Evolutionary conservation across 2,329 filamentous ascomycete genomes (phyloP).

Genomic region (Cladobotryum mycophilum): DNA sequence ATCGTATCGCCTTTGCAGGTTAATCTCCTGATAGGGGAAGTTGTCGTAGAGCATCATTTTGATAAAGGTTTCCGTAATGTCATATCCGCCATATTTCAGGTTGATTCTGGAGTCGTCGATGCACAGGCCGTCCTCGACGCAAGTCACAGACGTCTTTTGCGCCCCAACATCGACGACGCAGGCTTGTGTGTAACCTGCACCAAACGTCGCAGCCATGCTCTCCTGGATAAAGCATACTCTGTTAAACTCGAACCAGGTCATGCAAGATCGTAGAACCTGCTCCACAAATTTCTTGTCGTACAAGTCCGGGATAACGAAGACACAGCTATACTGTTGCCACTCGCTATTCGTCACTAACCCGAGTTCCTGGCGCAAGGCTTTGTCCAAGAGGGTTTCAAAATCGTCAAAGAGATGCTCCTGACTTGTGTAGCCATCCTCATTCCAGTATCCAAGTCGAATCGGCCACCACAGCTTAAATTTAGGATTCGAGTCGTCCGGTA

Average conservation of each 20-base stretch:
- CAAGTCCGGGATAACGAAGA: slow-evolving; percentile 94
- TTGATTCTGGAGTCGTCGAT: slow-evolving; percentile 93
- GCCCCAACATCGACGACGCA: slow-evolving; percentile 96
- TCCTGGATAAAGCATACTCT: slow-evolving; percentile 93
- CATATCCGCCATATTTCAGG: slow-evolving; percentile 85
- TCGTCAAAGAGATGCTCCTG: slow-evolving; percentile 79
- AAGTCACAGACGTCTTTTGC: slow-evolving; percentile 95
- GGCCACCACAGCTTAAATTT: slow-evolving; percentile 94
- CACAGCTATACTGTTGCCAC: slow-evolving; percentile 87
- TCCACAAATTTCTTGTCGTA: slow-evolving; percentile 94
- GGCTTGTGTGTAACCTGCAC: slow-evolving; percentile 86
- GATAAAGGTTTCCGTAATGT: slow-evolving; percentile 90
- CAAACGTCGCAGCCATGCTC: slow-evolving; percentile 89
- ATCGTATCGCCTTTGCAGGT: slow-evolving; percentile 82
- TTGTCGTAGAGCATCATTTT: slow-evolving; percentile 98
- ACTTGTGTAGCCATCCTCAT: slow-evolving; percentile 80
- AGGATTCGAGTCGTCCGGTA: slow-evolving; percentile 82
- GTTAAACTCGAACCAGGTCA: slow-evolving; percentile 84
- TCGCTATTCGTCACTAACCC: slow-evolving; percentile 70
- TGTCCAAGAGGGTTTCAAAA: slow-evolving; percentile 79
- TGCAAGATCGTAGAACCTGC: slow-evolving; percentile 73
- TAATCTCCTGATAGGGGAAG: slow-evolving; percentile 93
- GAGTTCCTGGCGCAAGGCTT: slow-evolving; percentile 79
- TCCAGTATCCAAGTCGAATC: slow-evolving; percentile 76
- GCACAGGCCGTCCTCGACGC: slow-evolving; percentile 92